Evolutionary conservation across 371 early-diverging fungal genomes (phyloP).

Genomic region (Lichtheimia hyalospora): DNA sequence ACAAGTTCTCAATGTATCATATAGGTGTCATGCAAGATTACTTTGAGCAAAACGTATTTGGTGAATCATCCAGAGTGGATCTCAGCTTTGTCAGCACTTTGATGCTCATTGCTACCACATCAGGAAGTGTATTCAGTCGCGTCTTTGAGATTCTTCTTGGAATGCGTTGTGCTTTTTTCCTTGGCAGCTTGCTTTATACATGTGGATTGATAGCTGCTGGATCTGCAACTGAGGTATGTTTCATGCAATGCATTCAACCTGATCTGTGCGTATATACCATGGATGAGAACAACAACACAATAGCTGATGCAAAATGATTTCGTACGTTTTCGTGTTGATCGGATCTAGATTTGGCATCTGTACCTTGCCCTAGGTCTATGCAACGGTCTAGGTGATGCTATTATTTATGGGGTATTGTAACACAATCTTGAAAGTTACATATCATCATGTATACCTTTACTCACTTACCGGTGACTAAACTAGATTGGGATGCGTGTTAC

Average conservation of each 20-base stretch:
- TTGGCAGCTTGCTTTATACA: not conserved
- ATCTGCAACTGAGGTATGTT: conserved; percentile 5
- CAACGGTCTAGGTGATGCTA: not conserved
- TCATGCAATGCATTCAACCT: not conserved
- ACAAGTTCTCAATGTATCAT: too few relatives aligned
- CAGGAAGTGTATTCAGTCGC: not conserved
- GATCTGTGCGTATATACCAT: not conserved
- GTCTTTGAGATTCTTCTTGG: not conserved
- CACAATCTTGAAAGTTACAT: too few relatives aligned
- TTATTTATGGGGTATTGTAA: not conserved
- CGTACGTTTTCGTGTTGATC: too few relatives aligned
- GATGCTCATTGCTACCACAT: not conserved
- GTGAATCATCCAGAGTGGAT: conserved; percentile 8
- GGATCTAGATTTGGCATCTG: conserved; percentile 12
- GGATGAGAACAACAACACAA: not conserved
- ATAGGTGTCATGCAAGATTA: conserved; percentile 13
- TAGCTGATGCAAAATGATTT: not conserved
- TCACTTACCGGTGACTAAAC: not conserved
- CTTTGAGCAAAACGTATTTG: conserved; percentile 13
- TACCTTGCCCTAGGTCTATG: conserved; percentile 7
- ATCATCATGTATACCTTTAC: too few relatives aligned
- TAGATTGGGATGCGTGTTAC: conserved; percentile 8
- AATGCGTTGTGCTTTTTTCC: not conserved
- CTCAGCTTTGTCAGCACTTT: conserved; percentile 21
- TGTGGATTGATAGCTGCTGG: conserved; percentile 5